phyloP scores from a whole-genome alignment of 2,329 filamentous ascomycete genomes.

The Teratosphaeria nubilosa region DNA sequence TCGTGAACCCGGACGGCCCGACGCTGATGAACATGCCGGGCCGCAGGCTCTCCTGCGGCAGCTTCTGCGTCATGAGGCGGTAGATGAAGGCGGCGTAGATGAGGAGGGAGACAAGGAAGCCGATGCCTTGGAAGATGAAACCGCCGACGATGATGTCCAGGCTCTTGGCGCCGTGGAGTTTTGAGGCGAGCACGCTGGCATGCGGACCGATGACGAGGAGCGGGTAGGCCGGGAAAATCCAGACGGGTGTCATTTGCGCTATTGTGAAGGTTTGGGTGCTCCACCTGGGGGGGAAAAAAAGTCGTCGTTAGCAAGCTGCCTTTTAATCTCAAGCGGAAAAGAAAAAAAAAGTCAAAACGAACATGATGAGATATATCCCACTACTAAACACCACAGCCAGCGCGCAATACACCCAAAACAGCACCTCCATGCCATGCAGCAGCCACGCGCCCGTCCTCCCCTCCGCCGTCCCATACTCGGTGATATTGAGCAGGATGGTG shows the following conservation, averaged over 20 bases:
- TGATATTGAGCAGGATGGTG: slow-evolving; percentile 54
- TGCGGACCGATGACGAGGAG: slow-evolving; percentile 67
- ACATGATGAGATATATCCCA: slow-evolving; percentile 43
- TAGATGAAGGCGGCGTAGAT: slow-evolving; percentile 70
- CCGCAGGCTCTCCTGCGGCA: slow-evolving; percentile 63
- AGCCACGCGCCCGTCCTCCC: slow-evolving; percentile 47
- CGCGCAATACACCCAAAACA: slow-evolving; percentile 67
- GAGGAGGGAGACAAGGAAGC: slow-evolving; percentile 60
- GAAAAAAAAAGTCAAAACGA: no score
- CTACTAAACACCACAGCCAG: slow-evolving; percentile 59
- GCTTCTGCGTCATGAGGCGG: slow-evolving; percentile 77
- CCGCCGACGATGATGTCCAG: slow-evolving; percentile 51
- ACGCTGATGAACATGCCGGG: slow-evolving; percentile 82
- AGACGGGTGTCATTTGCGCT: slow-evolving; percentile 75
- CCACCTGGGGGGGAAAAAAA: slow-evolving; percentile 42
- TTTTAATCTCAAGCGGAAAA: not conserved
- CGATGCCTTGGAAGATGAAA: slow-evolving; percentile 53
- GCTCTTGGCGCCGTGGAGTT: slow-evolving; percentile 32
- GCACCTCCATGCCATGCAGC: slow-evolving; percentile 46
- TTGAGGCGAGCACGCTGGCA: slow-evolving; percentile 48
- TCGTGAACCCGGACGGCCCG: slow-evolving; percentile 63
- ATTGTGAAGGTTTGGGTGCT: slow-evolving; percentile 60
- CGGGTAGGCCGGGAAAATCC: slow-evolving; percentile 81
- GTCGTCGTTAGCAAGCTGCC: not conserved
- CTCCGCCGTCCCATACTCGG: slow-evolving; percentile 54